Evolutionary conservation across 2,329 filamentous ascomycete species (phyloP), one percentile per base, ranked within the genome.

Genomic region (Aspergillus jensenii): DNA sequence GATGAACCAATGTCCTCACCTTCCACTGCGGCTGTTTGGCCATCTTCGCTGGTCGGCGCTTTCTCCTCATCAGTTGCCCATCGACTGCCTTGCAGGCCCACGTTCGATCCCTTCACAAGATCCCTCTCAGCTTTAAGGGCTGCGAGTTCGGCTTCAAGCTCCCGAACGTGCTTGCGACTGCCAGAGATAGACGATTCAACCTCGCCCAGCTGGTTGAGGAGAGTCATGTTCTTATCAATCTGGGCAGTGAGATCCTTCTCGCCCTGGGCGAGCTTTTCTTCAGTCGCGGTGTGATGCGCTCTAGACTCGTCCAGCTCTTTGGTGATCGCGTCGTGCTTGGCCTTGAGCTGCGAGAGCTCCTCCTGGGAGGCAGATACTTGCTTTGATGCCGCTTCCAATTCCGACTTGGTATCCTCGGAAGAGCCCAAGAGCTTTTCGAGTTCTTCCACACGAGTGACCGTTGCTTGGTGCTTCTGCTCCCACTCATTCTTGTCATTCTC

Each of bases 361-460:
- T 74, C 70, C 31, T 71, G 68, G 17, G 68, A 65, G n/a, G 68
- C 64, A 23, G 68, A 63, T 9, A 75, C 68, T 52, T 77, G 68
- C 71, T 86, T 86, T 77, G 85, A 84, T 40, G 88, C 81, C 14
- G 79, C 79, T 76, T 88, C 88, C 53, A 89, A 77, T 49, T 90
- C 83, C 71, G 86, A 86, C 77, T 87, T 86, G 59, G 82, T 78
- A 59, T 79, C 83, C 83, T 96, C 95, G 62, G 91, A 90, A 63
- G 92, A 87, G 27, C 89, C 89, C 60, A 96, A 79, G 35, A 91
- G 90, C 67, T 89, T 83, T 57, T 93, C 91, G 72, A 96, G 95
- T 31, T 92, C 90, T 55, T 96, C 90, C 48, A 96, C 80, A 58
- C 88, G 86, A 67, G 74, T 59, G 68, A 66, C 56, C 61, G 75